These are phyloP conservation scores for Jaltomata sinuosa DNA, from an alignment of 257 asterid genomes.

Conservation along the genomic window DNA sequence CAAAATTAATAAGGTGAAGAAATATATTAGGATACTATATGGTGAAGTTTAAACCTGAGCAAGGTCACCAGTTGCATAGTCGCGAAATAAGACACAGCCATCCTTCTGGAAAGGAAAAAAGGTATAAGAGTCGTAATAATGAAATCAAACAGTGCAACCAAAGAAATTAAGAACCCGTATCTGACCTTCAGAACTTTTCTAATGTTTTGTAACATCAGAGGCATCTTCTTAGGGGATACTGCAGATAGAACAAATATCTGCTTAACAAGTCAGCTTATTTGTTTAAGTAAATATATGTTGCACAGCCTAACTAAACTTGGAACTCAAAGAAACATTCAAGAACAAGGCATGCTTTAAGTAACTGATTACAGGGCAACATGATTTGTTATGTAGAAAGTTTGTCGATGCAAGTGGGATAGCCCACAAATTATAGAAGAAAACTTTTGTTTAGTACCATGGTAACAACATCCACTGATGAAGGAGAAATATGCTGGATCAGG, in stretches of 20 bases:
- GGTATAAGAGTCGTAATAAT: slow-evolving; percentile 9
- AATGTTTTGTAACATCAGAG: slow-evolving; percentile 60
- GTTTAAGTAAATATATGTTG: slow-evolving; percentile 1
- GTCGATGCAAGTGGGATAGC: background rate
- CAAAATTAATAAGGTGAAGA: background rate
- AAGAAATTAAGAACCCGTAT: background rate
- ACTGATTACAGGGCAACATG: background rate
- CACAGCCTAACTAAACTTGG: background rate
- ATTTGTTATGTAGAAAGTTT: background rate
- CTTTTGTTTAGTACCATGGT: slow-evolving; percentile 60
- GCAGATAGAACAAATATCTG: slow-evolving; percentile 97
- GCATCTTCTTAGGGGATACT: slow-evolving; percentile 95
- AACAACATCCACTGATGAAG: slow-evolving; percentile 84
- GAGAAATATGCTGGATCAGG: slow-evolving; percentile 51
- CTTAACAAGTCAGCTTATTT: slow-evolving; percentile 51
- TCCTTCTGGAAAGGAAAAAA: slow-evolving; percentile 46
- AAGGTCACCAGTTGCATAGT: slow-evolving; percentile 96
- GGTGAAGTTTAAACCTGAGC: slow-evolving; percentile 67
- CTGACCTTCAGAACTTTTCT: slow-evolving; percentile 74
- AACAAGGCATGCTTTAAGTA: background rate
- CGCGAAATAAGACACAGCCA: slow-evolving; percentile 82
- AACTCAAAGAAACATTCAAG: background rate
- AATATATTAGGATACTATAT: background rate
- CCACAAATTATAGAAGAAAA: background rate
- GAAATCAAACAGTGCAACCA: background rate